phyloP scores from a whole-genome alignment of 202 grass and related monocot genomes.

The Zizania palustris region DNA sequence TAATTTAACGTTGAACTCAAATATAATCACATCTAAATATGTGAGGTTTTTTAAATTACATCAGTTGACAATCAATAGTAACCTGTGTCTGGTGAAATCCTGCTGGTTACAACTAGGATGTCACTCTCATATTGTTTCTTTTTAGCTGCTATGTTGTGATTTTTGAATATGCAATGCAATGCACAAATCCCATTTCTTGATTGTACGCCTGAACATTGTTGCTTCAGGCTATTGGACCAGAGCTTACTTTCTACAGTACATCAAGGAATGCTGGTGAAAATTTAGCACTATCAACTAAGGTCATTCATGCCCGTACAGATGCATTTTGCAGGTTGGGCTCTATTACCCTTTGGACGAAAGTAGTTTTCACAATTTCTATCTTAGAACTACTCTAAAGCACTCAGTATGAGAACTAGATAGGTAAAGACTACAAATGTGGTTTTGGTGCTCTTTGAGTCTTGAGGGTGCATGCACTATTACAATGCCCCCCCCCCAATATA shows the following conservation, averaged over 20 bases:
- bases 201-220: conserved; percentile 34
- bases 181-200: conserved; percentile 13
- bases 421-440: neutral
- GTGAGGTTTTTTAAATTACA: conserved; percentile 11
- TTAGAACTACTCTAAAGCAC: conserved; percentile 12
- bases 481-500: too few species aligned
- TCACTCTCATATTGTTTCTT: conserved; percentile 20
- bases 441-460: too few species aligned
- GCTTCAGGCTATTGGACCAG: conserved; percentile 90
- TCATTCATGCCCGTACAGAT: conserved; percentile 94
- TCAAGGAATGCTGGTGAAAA: conserved; percentile 77
- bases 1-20: conserved; percentile 25
- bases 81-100: conserved; percentile 19
- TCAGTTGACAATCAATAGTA: neutral
- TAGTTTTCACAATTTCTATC: conserved; percentile 31
- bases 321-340: conserved; percentile 80
- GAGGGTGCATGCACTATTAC: too few species aligned
- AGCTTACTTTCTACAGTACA: conserved; percentile 95
- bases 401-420: conserved; percentile 22
- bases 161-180: conserved; percentile 33
- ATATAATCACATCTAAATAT: conserved; percentile 30
- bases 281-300: conserved; percentile 75
- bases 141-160: neutral
- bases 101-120: conserved; percentile 24
- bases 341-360: conserved; percentile 34